Conservation (phyloP, 805 yeast genomes). For the Sungouiozyma ichnusensis region DNA sequence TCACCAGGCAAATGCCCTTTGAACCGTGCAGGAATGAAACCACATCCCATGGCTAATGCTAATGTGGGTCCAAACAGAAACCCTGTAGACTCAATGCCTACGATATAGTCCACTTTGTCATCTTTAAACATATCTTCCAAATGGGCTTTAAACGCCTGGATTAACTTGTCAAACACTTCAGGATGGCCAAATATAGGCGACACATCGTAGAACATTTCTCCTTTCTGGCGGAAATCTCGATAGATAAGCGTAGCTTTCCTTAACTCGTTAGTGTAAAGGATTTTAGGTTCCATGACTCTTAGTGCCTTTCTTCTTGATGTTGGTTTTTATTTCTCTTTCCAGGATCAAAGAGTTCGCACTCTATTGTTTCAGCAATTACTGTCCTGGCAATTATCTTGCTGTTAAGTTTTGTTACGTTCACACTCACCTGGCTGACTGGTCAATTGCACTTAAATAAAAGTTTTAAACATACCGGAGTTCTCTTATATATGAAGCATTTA, state of each 20-base stretch:
- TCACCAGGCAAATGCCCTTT: slow-evolving; percentile 92
- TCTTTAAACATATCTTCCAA: slow-evolving; percentile 44
- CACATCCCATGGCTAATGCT: slow-evolving; percentile 78
- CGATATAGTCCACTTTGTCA: slow-evolving; percentile 69
- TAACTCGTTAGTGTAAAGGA: slow-evolving; percentile 28
- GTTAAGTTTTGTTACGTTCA: background rate
- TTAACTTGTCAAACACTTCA: slow-evolving; percentile 61
- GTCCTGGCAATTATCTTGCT: background rate
- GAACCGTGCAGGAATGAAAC: slow-evolving; percentile 94
- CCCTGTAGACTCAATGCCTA: slow-evolving; percentile 94
- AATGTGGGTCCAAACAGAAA: slow-evolving; percentile 90
- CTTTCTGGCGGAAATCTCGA: slow-evolving; percentile 88
- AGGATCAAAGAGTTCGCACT: background rate
- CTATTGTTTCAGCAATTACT: too few species aligned
- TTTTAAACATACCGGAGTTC: background rate
- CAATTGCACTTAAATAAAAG: background rate
- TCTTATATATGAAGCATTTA: background rate
- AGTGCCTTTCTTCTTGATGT: background rate
- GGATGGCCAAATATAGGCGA: slow-evolving; percentile 87
- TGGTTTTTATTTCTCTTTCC: too few species aligned
- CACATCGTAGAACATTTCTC: slow-evolving; percentile 89
- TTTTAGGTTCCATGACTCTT: background rate
- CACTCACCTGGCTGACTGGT: background rate
- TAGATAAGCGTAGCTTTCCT: slow-evolving; percentile 56
- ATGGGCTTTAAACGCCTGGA: slow-evolving; percentile 74